Base-by-base conservation (phyloP, 257 asterid species). In the Gentiana straminea region DNA sequence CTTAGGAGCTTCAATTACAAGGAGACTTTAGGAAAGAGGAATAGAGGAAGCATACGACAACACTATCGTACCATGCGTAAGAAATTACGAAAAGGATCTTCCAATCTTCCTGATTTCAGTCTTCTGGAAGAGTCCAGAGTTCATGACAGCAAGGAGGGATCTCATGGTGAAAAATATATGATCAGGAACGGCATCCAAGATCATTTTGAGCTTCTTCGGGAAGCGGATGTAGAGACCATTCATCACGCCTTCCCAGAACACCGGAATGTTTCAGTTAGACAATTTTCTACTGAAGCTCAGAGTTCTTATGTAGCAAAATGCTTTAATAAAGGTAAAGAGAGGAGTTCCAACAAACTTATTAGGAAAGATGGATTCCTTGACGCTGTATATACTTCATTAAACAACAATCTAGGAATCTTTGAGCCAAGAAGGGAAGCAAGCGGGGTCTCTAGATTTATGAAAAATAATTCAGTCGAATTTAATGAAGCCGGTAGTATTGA, bases 21-120 rank as follows among this genome's bases (percentile, higher is more conserved):
- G 68, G 86, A 81, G 47, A 67, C 73, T 49, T 46, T 75, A 5
- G 69, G 55, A 61, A 88, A 83, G 77, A 88, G 97, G 70, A 92
- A 86, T 70, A n/a, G 15, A 13, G 81, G 68, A 64, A 83, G 81
- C 68, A 71, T 92, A 44, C 89, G 93, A 35, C 73, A 74, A 54
- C 86, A 82, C 63, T 92, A 92, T 73, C 73, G 80, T 62, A 72
- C 89, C 56, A 74, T 81, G 94, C 76, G 94, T 64, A 88, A 92
- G 69, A 88, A 75, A 66, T 58, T 86, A 57, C 84, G 92, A 45
- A 77, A 63, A 7, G 95, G 85, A 32, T 72, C 80, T 58, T 79
- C 80, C 74, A 73, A 65, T 48, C 67, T 82, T 47, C 43, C 72
- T 13, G 88, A 78, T 68, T 67, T 85, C 11, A 80, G 77, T 38